Evolutionary conservation across 1,139 yeast species (phyloP).

Genomic region (Hyphopichia khmerensis): DNA sequence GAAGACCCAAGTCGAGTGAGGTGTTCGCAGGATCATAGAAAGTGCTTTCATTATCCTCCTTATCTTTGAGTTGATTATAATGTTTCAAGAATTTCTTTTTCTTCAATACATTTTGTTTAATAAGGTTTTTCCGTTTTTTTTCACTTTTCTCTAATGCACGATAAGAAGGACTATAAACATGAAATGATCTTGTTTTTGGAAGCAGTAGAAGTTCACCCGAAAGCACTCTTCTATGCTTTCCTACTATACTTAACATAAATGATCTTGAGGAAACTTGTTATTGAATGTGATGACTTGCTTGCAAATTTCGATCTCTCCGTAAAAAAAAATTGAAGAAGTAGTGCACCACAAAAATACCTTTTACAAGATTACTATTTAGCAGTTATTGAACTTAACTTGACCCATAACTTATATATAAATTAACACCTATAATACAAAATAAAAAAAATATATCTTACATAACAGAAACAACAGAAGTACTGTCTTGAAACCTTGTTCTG

Average conservation of each 20-base stretch:
- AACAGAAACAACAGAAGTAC: constrained; percentile 86
- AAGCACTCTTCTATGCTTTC: neutral
- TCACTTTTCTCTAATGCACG: neutral
- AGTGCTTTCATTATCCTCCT: neutral
- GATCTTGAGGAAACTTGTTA: neutral
- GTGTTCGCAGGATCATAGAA: constrained; percentile 12
- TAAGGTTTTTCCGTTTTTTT: neutral
- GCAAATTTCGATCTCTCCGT: neutral
- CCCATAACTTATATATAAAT: neutral
- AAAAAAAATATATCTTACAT: constrained; percentile 21
- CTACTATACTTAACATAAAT: neutral
- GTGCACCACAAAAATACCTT: neutral
- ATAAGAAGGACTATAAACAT: neutral
- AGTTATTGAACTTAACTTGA: neutral
- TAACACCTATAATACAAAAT: neutral
- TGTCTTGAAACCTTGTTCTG: constrained; percentile 92
- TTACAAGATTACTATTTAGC: neutral
- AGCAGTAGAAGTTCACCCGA: neutral
- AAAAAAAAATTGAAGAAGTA: neutral
- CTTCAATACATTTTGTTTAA: neutral
- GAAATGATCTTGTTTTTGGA: neutral
- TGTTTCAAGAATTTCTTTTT: too few relatives aligned
- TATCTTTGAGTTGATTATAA: neutral
- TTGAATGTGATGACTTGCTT: neutral
- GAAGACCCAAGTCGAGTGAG: constrained; percentile 8